These are phyloP conservation scores for Penicillium atrosanguineum DNA, from an alignment of 495 filamentous ascomycete species.

Conservation along the genomic window DNA sequence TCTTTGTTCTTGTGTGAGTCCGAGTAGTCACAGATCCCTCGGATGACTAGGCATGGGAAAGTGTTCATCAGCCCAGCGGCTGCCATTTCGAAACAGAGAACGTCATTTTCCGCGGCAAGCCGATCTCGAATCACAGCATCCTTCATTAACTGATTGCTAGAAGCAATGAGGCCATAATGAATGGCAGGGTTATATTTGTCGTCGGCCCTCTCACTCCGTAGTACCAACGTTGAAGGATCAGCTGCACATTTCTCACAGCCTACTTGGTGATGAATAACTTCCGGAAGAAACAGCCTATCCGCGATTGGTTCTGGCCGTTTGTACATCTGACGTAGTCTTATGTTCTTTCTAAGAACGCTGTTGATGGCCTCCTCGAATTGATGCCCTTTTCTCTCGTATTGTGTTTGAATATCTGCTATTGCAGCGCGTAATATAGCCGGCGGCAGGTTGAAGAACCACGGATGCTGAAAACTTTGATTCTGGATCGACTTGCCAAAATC, in stretches of 20 bases:
- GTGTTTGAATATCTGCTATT: slow-evolving; percentile 11
- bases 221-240: neutral
- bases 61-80: slow-evolving; percentile 26
- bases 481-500: slow-evolving; percentile 22
- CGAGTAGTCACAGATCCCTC: slow-evolving; percentile 37
- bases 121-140: slow-evolving; percentile 3
- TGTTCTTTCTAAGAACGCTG: neutral
- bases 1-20: slow-evolving; percentile 18
- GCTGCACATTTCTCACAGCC: neutral
- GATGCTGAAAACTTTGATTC: slow-evolving; percentile 21
- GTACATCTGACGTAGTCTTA: neutral
- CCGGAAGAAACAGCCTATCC: slow-evolving; percentile 9
- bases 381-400: slow-evolving; percentile 8
- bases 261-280: neutral
- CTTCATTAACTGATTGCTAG: slow-evolving; percentile 20
- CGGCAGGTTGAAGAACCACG: slow-evolving; percentile 28
- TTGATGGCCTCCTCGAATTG: slow-evolving; percentile 22
- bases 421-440: slow-evolving; percentile 21
- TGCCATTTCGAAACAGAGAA: slow-evolving; percentile 31
- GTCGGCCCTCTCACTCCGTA: slow-evolving; percentile 1
- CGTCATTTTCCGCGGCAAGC: neutral
- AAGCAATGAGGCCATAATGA: slow-evolving; percentile 25
- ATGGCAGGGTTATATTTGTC: slow-evolving; percentile 7
- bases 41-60: neutral
- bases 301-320: neutral